A percentile compares a stretch with the other conserved stretches of the same genome.
Evolutionary conservation across 805 yeast genomes (phyloP).

Genomic region (Candida pini): DNA sequence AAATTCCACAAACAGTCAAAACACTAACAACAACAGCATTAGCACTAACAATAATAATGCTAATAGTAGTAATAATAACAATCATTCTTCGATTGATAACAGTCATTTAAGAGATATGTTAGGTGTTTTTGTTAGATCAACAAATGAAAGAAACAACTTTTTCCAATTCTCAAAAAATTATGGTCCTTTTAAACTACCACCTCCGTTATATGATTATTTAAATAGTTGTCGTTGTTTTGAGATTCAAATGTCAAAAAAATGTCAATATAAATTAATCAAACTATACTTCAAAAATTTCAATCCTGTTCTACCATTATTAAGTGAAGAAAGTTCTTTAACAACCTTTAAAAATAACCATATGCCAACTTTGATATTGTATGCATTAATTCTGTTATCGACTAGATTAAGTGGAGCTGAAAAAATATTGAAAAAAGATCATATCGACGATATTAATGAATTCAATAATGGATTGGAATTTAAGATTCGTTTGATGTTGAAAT

Average conservation of each 20-base stretch:
- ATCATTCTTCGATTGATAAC: slow-evolving; percentile 7
- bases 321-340: slow-evolving; percentile 34
- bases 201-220: slow-evolving; percentile 9
- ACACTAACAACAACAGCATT: not conserved
- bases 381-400: slow-evolving; percentile 37
- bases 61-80: not conserved
- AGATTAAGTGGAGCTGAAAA: slow-evolving; percentile 32
- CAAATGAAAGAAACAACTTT: slow-evolving; percentile 4
- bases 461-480: slow-evolving; percentile 26
- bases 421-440: slow-evolving; percentile 21
- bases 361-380: slow-evolving; percentile 37
- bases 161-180: slow-evolving; percentile 10
- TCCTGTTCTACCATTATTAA: slow-evolving; percentile 35
- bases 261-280: slow-evolving; percentile 24
- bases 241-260: slow-evolving; percentile 8
- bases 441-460: slow-evolving; percentile 13
- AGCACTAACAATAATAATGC: not conserved
- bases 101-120: slow-evolving; percentile 15
- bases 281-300: slow-evolving; percentile 37
- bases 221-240: slow-evolving; percentile 10
- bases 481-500: slow-evolving; percentile 31
- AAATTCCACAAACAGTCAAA: not conserved
- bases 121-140: slow-evolving; percentile 15
- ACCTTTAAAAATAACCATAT: slow-evolving; percentile 29
- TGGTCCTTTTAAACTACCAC: slow-evolving; percentile 15